phyloP scores from a whole-genome alignment of 768 basidiomycete species.

The Cubamyces sp. region DNA sequence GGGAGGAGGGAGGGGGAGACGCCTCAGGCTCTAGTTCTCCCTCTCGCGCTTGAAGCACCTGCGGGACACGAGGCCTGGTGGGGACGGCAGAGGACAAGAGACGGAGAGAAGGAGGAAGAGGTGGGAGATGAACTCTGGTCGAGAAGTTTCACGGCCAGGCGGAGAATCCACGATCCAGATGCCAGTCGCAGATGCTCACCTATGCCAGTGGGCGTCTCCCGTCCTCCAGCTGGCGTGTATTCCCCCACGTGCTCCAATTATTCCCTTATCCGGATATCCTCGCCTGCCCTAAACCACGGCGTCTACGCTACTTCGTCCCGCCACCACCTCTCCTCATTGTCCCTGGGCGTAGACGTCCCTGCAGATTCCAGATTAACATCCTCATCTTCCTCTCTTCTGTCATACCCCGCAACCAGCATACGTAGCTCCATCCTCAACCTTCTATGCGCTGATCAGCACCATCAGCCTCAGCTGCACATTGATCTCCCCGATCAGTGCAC shows the following conservation, averaged over 20 bases:
- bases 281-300: constrained; percentile 20
- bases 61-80: not conserved
- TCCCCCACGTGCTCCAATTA: constrained; percentile 4
- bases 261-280: not conserved
- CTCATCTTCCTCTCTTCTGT: not conserved
- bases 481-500: not conserved
- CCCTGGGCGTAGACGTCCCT: not conserved
- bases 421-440: not conserved
- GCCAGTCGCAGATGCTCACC: not conserved
- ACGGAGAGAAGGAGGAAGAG: not conserved
- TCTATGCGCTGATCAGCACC: not conserved
- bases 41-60: not conserved
- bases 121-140: not conserved
- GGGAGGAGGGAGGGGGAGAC: constrained; percentile 24
- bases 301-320: not conserved
- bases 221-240: constrained; percentile 1
- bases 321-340: not conserved
- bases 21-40: constrained; percentile 17
- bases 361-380: constrained; percentile 10
- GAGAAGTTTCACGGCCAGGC: not conserved
- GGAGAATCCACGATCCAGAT: not conserved
- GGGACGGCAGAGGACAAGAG: not conserved
- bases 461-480: not conserved
- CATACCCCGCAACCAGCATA: not conserved
- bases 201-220: not conserved